These are phyloP conservation scores for Huiozyma naganishii DNA, from an alignment of 805 yeast genomes.

Conservation along the genomic window DNA sequence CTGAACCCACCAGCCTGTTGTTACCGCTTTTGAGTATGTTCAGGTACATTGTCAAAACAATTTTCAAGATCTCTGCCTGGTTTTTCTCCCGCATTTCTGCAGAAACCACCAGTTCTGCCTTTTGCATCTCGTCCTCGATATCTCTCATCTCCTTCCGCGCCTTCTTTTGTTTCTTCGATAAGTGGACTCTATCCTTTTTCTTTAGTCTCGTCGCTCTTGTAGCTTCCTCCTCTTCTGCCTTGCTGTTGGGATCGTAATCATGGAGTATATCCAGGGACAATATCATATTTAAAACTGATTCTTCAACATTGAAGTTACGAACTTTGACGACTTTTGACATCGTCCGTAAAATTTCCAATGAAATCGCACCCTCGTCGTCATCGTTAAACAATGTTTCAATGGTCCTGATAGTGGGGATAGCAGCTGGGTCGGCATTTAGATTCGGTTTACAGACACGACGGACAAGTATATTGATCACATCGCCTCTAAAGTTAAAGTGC, in stretches of 20 bases:
- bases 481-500: conserved; percentile 74
- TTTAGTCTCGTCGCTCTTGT: conserved; percentile 38
- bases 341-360: conserved; percentile 61
- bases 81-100: conserved; percentile 75
- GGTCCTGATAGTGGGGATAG: conserved; percentile 48
- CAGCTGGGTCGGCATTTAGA: conserved; percentile 34
- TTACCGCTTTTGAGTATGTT: conserved; percentile 60
- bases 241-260: conserved; percentile 62
- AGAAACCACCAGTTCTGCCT: conserved; percentile 80
- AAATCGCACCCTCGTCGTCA: conserved; percentile 74
- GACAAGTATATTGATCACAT: conserved; percentile 54
- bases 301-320: conserved; percentile 73
- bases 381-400: conserved; percentile 62
- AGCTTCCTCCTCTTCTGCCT: conserved; percentile 32
- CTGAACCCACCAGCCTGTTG: conserved; percentile 66
- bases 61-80: conserved; percentile 76
- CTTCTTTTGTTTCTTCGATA: conserved; percentile 84
- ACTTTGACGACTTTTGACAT: conserved; percentile 61
- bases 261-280: conserved; percentile 54
- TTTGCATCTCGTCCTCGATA: conserved; percentile 81
- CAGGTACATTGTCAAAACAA: conserved; percentile 61
- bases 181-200: conserved; percentile 83
- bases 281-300: conserved; percentile 63
- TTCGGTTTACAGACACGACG: conserved; percentile 59
- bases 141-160: conserved; percentile 74